Evolutionary conservation across 768 basidiomycete genomes (phyloP).

Genomic region (Russula olivacea): DNA sequence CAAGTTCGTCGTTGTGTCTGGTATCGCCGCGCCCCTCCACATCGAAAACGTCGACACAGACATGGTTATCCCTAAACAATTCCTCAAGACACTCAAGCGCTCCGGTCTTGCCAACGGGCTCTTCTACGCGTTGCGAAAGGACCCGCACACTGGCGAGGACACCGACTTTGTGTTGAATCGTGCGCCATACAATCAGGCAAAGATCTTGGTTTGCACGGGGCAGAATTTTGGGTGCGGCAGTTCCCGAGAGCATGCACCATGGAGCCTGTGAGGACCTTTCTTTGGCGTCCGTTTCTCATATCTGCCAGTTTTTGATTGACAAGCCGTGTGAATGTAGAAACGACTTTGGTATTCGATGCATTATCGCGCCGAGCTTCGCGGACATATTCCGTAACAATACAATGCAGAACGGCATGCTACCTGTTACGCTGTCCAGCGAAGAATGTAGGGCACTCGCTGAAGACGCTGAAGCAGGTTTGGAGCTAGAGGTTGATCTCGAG

Average conservation of each 20-base stretch:
- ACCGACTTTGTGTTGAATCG: conserved; percentile 61
- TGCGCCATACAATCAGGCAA: conserved; percentile 46
- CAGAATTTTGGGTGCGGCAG: conserved; percentile 60
- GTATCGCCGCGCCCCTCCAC: conserved; percentile 49
- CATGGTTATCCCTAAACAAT: conserved; percentile 62
- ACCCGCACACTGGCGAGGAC: conserved; percentile 43
- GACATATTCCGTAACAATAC: conserved; percentile 60
- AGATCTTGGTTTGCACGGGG: conserved; percentile 53
- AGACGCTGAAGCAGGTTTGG: conserved; percentile 46
- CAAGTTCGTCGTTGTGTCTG: conserved; percentile 45
- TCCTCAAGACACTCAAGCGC: conserved; percentile 60
- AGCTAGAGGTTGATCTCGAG: conserved; percentile 58
- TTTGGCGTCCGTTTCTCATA: not conserved
- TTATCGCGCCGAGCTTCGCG: conserved; percentile 57
- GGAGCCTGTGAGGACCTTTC: conserved; percentile 39
- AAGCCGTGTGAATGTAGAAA: conserved; percentile 31
- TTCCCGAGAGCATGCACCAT: conserved; percentile 59
- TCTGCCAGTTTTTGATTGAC: not conserved
- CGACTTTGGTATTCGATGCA: conserved; percentile 59
- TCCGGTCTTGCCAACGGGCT: conserved; percentile 56
- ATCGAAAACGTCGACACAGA: conserved; percentile 59
- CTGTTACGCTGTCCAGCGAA: conserved; percentile 44
- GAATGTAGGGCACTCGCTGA: conserved; percentile 45
- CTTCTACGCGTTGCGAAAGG: conserved; percentile 49
- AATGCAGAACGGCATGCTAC: conserved; percentile 63